Percentiles rank a stretch among this genome's conserved stretches.
These are phyloP conservation scores for Candida methanosorbosa DNA, from an alignment of 805 yeast species.

Conservation along the genomic window DNA sequence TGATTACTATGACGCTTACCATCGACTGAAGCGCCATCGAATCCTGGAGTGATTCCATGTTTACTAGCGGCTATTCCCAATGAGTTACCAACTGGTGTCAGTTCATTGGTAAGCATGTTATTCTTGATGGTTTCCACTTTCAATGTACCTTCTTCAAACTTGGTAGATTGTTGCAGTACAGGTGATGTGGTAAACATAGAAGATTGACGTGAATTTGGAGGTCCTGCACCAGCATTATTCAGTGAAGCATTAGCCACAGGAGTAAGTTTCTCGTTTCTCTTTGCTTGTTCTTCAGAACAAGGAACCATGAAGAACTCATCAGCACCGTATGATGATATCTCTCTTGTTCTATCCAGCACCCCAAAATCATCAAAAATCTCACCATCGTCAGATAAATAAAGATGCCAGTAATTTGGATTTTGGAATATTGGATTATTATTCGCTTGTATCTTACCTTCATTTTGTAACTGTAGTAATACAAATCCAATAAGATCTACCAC, in stretches of 20 bases:
- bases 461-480: slow-evolving; percentile 28
- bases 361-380: slow-evolving; percentile 93
- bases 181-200: background rate
- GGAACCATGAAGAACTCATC: slow-evolving; percentile 74
- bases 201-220: background rate
- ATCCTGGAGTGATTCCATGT: slow-evolving; percentile 1
- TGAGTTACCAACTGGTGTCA: background rate
- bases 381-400: slow-evolving; percentile 83
- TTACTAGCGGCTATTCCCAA: background rate
- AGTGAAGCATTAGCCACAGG: slow-evolving; percentile 26
- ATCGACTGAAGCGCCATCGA: background rate
- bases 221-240: slow-evolving; percentile 1
- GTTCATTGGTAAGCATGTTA: background rate
- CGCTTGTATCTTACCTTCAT: slow-evolving; percentile 2
- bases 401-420: slow-evolving; percentile 65
- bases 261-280: slow-evolving; percentile 39
- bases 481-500: slow-evolving; percentile 52
- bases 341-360: slow-evolving; percentile 60
- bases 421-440: slow-evolving; percentile 8
- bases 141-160: background rate
- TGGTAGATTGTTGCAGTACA: background rate
- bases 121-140: background rate
- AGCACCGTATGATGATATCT: slow-evolving; percentile 63
- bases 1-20: background rate
- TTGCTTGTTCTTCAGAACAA: slow-evolving; percentile 40